Base-by-base conservation (phyloP, 352 stramenopile genomes). In the Globisporangium parvum region DNA sequence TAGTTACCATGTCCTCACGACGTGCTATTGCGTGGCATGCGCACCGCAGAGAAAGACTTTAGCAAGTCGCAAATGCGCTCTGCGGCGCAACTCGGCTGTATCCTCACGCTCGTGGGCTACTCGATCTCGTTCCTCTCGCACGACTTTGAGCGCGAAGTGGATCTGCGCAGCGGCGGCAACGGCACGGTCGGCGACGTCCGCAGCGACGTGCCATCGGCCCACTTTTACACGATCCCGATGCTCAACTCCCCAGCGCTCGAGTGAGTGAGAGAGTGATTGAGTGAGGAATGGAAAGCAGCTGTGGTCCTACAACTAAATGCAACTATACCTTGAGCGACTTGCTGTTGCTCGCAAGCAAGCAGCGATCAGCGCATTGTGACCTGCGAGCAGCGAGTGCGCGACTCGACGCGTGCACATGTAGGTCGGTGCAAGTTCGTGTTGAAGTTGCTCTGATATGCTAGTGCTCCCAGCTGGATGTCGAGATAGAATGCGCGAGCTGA, bases 91-190 rank as follows among this genome's bases (percentile, higher is more conserved):
- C 70, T 90, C 44, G 68, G 57, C 33, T 88, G 75, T 55, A 88
- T 90, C 50, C 62, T 90, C 59, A 89, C 69, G 47, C 76, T 89
- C 35, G 73, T 89, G 20, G 79, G 79, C 26, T 89, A 87, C 59
- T 81, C 77, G 26, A 65, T 80, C 35, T 87, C 79, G 2, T 89
- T 89, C 54, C 61, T 83, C 55, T 82, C 71, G 20, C 79, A 87
- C 50, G 69, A 84, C 58, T 84, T 80, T 42, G 65, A 39, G 40
- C 45, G 54, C 17, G 46, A 53, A 18, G 54, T 60, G 23, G 45
- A 60, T 24, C 35, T n/a, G 17, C 42, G 42, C 39, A 51, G 31
- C 33, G 11, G 20, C 28, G 20, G 21, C 44, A 28, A n/a, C 21
- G 20, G 23, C 44, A n/a, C 20, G 21, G 3, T 10, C 28, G 31